Conservation (phyloP, 176 grass and related monocot species). For the Chrysopogon serrulatus region DNA sequence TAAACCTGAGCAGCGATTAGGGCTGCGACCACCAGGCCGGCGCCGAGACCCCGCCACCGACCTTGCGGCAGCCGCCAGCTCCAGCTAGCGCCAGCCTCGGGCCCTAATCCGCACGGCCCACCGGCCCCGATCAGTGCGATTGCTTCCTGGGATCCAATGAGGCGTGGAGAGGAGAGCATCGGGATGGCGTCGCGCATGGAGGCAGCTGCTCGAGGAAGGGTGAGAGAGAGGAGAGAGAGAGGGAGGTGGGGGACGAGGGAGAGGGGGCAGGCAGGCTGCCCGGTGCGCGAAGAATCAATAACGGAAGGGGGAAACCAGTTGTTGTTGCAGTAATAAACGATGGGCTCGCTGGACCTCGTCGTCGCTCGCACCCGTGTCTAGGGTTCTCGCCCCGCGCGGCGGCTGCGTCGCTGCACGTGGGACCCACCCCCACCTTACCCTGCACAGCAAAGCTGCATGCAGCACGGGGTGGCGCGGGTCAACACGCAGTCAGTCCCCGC, state of each 20-base stretch:
- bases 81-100: not conserved
- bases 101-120: not conserved
- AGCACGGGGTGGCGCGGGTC: not conserved
- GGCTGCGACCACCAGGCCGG: not conserved
- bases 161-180: not conserved
- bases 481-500: not conserved
- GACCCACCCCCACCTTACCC: not conserved
- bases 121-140: not conserved
- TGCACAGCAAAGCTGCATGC: not conserved
- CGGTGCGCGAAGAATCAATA: constrained; percentile 4
- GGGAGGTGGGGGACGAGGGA: no score
- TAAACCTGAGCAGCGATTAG: not conserved
- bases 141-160: constrained; percentile 4
- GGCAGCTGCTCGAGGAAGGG: not conserved
- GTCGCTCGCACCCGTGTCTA: not conserved
- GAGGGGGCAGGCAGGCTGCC: not conserved
- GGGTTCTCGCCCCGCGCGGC: constrained; percentile 28
- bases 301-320: not conserved
- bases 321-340: not conserved
- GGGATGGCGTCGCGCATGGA: not conserved
- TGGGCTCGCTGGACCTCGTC: not conserved
- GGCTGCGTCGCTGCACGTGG: constrained; percentile 29
- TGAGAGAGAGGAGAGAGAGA: no score
- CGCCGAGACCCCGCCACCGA: constrained; percentile 12
- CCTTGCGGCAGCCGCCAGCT: not conserved